Conservation (phyloP, 106 monocot genomes). For the Dioscorea zingiberensis region DNA sequence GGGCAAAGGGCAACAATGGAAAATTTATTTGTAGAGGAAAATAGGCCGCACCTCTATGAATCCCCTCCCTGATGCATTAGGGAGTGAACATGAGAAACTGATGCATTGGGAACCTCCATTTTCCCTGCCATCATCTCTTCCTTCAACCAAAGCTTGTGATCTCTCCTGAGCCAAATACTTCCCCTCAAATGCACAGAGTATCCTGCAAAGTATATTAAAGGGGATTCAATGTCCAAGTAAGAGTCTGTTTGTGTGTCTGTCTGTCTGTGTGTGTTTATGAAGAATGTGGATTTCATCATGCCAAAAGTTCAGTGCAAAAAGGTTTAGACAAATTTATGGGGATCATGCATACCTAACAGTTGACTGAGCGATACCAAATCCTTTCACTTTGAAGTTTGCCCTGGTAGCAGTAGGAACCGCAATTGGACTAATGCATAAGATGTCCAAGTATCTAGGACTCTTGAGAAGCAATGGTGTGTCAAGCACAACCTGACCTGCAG, state of each 20-base stretch:
- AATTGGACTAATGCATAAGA: conserved; percentile 50
- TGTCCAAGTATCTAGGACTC: conserved; percentile 26
- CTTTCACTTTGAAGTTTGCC: conserved; percentile 64
- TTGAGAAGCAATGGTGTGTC: conserved; percentile 26
- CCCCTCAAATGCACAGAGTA: conserved; percentile 87
- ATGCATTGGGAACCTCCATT: conserved; percentile 18
- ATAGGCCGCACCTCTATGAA: conserved; percentile 59
- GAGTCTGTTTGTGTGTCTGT: too few species aligned
- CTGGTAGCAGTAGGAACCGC: conserved; percentile 52
- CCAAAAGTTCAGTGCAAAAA: background rate
- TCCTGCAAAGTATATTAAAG: conserved; percentile 24
- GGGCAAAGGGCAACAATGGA: background rate
- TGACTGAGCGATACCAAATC: conserved; percentile 34
- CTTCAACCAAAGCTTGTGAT: conserved; percentile 24
- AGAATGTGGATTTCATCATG: background rate
- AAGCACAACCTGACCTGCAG: conserved; percentile 58
- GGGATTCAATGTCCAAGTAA: too few species aligned
- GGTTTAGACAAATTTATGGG: background rate
- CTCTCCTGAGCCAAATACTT: conserved; percentile 58
- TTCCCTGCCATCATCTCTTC: background rate
- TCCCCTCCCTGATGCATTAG: conserved; percentile 63
- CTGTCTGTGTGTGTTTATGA: background rate
- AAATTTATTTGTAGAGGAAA: background rate
- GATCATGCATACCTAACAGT: conserved; percentile 29
- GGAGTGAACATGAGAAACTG: conserved; percentile 54